These are phyloP conservation scores for Pseudomonodictys pantanalensis DNA, from an alignment of 495 filamentous ascomycete genomes.

Conservation along the genomic window DNA sequence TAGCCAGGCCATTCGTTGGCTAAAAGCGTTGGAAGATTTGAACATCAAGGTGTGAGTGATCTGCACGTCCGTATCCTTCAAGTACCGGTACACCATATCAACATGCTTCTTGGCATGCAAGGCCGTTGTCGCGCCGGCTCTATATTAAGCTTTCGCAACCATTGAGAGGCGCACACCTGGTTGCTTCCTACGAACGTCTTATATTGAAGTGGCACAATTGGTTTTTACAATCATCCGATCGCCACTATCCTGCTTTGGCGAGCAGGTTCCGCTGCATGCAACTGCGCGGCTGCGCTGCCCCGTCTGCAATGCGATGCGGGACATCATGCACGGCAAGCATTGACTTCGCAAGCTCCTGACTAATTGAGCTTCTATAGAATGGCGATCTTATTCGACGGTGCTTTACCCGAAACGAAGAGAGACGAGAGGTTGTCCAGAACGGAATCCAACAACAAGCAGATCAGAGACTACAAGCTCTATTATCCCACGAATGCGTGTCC, in stretches of 20 bases:
- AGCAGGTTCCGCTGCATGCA: conserved; percentile 3
- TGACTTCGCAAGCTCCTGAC: conserved; percentile 20
- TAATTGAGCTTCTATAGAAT: conserved; percentile 9
- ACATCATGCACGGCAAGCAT: conserved; percentile 17
- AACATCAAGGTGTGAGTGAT: conserved; percentile 28
- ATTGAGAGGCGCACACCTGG: conserved; percentile 15
- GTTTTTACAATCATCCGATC: conserved; percentile 1
- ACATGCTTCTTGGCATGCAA: conserved; percentile 11
- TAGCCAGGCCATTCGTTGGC: conserved; percentile 17
- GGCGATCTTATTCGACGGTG: conserved; percentile 34
- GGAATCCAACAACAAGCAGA: not conserved
- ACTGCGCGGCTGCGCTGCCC: conserved; percentile 7
- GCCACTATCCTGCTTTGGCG: not conserved
- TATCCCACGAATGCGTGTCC: conserved; percentile 3
- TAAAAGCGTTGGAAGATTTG: conserved; percentile 13
- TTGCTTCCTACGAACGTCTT: not conserved
- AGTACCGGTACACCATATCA: not conserved
- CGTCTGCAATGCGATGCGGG: conserved; percentile 6
- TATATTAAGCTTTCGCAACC: not conserved
- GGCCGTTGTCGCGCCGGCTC: not conserved
- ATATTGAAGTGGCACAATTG: conserved; percentile 1
- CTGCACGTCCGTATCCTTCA: not conserved
- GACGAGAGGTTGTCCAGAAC: conserved; percentile 17
- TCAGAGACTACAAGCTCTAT: conserved; percentile 5
- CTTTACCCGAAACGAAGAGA: conserved; percentile 26